phyloP scores from a whole-genome alignment of 192 early-diverging fungal genomes.

The Rhizophagus sp. region DNA sequence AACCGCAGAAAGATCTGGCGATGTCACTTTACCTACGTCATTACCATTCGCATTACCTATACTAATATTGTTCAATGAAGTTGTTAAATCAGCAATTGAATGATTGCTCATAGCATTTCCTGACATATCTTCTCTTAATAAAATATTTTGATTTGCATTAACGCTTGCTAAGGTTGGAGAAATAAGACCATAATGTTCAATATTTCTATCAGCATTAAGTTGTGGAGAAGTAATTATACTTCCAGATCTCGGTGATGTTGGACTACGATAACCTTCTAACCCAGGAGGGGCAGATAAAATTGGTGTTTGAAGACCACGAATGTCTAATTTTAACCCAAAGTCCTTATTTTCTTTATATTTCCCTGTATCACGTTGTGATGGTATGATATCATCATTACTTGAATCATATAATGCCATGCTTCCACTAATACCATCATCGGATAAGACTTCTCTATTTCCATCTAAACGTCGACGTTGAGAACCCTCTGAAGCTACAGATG shows the following conservation, averaged over 20 bases:
- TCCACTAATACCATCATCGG: constrained; percentile 31
- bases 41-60: neutral
- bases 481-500: constrained; percentile 28
- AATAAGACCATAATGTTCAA: constrained; percentile 25
- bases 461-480: constrained; percentile 17
- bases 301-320: constrained; percentile 28
- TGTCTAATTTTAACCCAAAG: constrained; percentile 31
- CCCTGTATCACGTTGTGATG: constrained; percentile 19
- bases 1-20: constrained; percentile 4
- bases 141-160: constrained; percentile 26
- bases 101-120: constrained; percentile 9
- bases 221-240: constrained; percentile 19
- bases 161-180: constrained; percentile 24
- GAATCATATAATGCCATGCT: constrained; percentile 37
- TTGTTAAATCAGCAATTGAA: constrained; percentile 23
- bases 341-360: constrained; percentile 29
- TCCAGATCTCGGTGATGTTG: constrained; percentile 16
- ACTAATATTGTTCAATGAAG: constrained; percentile 27
- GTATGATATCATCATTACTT: constrained; percentile 31
- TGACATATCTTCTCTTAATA: constrained; percentile 10
- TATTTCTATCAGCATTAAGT: constrained; percentile 26
- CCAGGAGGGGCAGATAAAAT: constrained; percentile 25
- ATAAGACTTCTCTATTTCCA: constrained; percentile 23
- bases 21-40: constrained; percentile 23
- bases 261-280: constrained; percentile 26